Evolutionary conservation across 139 green algal species (phyloP), one percentile per base, ranked within the genome.

Genomic region (Haematococcus sp.): DNA sequence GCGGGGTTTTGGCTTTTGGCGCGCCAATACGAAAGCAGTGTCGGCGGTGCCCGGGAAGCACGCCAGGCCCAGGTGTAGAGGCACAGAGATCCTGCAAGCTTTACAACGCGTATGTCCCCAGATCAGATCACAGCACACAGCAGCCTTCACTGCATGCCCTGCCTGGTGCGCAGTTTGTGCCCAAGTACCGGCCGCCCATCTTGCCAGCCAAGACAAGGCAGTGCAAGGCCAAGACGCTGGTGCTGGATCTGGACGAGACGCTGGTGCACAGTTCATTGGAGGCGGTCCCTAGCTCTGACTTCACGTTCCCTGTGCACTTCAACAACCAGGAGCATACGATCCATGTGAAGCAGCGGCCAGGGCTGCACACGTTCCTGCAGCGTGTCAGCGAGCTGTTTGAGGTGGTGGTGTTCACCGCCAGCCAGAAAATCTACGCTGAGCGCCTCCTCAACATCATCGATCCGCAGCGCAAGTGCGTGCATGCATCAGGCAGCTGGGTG

Each of bases 221-320:
- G 23, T 76, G 60, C 59, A 76, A 70, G 55, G 60, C 86, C 58
- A 96, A 95, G 73, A 91, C 81, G 0, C 85, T 96, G 35, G 88
- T 99, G 60, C 86, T 99, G 34, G 95, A 99, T 75, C 83, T 99
- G 64, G 95, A 99, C 77, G 95, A 99, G 75, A 99, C 95, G 56
- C 82, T 99, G 33, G 96, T 99, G 51, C 95, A 99, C 88, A 95
- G 86, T 19, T 93, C 82, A 33, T 98, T 98, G 79, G 91, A 93
- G 76, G 89, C 90, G 1, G 79, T 97, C 1, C 69, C 87, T 9
- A 82, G 91, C 51, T 71, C 91, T 2, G 94, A 98, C 81, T 98
- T 90, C 84, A 88, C 97, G 68, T 94, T 98, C 61, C 93, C 94
- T 4, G 92, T 98, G 30, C 27, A 56, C 63, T 91, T 94, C 56